Evolutionary conservation across 208 protist genomes (phyloP), one percentile per base, ranked within the genome.

Genomic region (Wallacemonas collosoma): DNA sequence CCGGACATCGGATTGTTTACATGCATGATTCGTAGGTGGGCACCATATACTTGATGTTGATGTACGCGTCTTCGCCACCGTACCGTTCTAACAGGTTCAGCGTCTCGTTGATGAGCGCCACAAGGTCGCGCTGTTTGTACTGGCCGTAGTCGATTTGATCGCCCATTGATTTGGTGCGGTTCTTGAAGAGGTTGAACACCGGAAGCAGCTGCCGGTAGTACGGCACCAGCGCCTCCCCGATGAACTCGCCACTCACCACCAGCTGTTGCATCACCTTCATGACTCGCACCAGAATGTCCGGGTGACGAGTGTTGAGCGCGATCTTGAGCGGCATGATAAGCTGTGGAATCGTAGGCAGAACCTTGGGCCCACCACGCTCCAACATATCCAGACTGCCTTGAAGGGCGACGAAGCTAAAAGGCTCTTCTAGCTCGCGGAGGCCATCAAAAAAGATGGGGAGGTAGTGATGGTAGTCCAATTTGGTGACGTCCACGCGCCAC

Each of bases 361-460:
- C 98, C 82, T 99, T 99, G 2, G 76, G 70, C 8, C 95, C 93
- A 51, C 98, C 98, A 58, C 91, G 73, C 67, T 98, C 86, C 17
- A 99, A 86, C 67, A 99, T 83, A 72, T 99, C 94, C 62, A 95
- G 79, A 63, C 93, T 90, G 36, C 98, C 98, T 75, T 99, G 95
- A 6, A 94, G 73, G 5, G 98, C 95, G 8, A 99, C 84, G 75
- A 99, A 99, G 55, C 80, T 85, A 77, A 88, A 99, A 40, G 98
- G 98, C 77, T 99, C 96, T 73, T 98, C 89, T 71, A 98, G 90
- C 77, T 99, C 98, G 50, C 98, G 85, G 44, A 99, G 81, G 1
- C 98, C 98, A 76, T 99, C 98, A 75, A 99, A 98, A 75, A 99
- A 99, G 75, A 99, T 99, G 39, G 98, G 98, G 15, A 99, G 90